These are phyloP conservation scores for Cytospora paraplurivora DNA, from an alignment of 2,329 filamentous ascomycete genomes.

Conservation along the genomic window DNA sequence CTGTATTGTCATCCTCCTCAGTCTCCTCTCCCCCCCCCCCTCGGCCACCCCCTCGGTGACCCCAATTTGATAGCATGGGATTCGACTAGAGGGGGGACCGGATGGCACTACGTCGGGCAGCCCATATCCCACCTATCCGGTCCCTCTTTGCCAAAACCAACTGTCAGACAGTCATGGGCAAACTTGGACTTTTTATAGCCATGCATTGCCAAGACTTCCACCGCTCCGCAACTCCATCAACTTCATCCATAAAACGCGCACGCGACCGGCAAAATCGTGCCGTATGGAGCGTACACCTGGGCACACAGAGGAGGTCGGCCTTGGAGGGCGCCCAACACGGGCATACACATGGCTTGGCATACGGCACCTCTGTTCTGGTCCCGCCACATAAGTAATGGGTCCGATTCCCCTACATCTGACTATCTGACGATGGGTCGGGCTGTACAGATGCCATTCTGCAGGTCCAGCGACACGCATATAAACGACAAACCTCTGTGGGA, in stretches of 20 bases:
- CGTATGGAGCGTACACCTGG: not conserved
- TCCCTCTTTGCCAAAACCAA: not conserved
- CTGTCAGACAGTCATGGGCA: not conserved
- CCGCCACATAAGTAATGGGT: not conserved
- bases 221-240: conserved; percentile 4
- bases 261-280: conserved; percentile 9
- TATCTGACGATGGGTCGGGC: too few species aligned
- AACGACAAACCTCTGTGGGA: too few species aligned
- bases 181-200: not conserved
- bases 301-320: not conserved
- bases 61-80: too few species aligned
- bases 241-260: not conserved
- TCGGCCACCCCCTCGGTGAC: too few species aligned
- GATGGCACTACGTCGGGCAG: too few species aligned
- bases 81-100: too few species aligned
- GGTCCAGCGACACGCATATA: not conserved
- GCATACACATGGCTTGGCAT: not conserved
- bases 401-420: not conserved
- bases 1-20: too few species aligned
- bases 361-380: not conserved
- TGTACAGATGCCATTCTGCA: not conserved
- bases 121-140: conserved; percentile 1
- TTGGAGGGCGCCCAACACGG: not conserved
- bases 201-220: conserved; percentile 21
- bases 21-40: too few species aligned